phyloP scores from a whole-genome alignment of 129 eudicot genomes.

The Flaveria robusta region DNA sequence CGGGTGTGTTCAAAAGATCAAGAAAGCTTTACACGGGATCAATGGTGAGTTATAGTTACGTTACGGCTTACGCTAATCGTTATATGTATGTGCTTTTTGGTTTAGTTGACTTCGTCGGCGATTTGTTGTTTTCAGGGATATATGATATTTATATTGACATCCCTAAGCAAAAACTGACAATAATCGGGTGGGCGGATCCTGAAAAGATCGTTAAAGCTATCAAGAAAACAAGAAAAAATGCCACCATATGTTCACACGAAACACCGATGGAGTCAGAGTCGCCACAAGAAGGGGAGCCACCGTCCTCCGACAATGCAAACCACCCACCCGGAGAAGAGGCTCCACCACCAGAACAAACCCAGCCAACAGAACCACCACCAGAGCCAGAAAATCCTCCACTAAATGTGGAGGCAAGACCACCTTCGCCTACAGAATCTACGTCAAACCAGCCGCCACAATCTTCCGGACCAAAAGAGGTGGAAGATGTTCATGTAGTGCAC shows the following conservation, averaged over 20 bases:
- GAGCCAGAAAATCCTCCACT: conserved; percentile 43
- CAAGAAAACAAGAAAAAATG: conserved; percentile 69
- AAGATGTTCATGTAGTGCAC: conserved; percentile 65
- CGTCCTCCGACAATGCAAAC: conserved; percentile 36
- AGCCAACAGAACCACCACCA: conserved; percentile 45
- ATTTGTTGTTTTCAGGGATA: conserved; percentile 56
- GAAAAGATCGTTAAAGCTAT: conserved; percentile 71
- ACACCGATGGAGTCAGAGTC: conserved; percentile 39
- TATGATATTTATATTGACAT: conserved; percentile 58
- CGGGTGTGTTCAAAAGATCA: conserved; percentile 95
- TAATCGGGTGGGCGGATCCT: conserved; percentile 84
- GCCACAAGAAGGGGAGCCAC: conserved; percentile 42
- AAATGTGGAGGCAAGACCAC: conserved; percentile 21
- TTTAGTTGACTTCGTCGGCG: not conserved
- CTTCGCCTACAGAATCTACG: conserved; percentile 22
- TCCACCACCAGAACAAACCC: conserved; percentile 42
- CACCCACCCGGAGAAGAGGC: conserved; percentile 47
- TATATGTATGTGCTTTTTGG: not conserved
- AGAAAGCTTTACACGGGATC: conserved; percentile 82
- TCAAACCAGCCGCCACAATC: conserved; percentile 39
- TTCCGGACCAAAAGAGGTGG: conserved; percentile 39
- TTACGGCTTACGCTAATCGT: not conserved
- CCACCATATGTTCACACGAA: conserved; percentile 68
- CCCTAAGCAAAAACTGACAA: conserved; percentile 68
- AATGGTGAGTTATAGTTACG: conserved; percentile 49